phyloP scores from a whole-genome alignment of 768 basidiomycete species.

The Lactarius vividus region DNA sequence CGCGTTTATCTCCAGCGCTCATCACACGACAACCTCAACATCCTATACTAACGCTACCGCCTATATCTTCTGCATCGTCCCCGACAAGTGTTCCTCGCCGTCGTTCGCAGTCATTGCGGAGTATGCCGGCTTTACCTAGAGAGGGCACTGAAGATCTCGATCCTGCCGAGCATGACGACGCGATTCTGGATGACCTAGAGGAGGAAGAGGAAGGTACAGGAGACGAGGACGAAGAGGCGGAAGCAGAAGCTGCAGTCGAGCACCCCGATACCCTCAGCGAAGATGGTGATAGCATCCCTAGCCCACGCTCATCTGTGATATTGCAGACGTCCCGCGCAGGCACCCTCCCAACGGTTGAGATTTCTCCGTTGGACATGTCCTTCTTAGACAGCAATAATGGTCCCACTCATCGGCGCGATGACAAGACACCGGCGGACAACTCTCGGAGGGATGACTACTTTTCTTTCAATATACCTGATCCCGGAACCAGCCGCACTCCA shows the following conservation, averaged over 20 bases:
- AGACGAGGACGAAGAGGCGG: conserved; percentile 23
- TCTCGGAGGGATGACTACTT: conserved; percentile 33
- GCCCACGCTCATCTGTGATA: not conserved
- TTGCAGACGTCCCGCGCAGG: not conserved
- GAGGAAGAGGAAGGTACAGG: conserved; percentile 37
- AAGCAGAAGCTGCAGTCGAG: conserved; percentile 17
- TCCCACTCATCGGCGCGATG: conserved; percentile 15
- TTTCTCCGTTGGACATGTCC: conserved; percentile 27
- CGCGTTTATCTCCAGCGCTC: conserved; percentile 28
- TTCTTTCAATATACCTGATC: conserved; percentile 26
- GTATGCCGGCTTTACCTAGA: conserved; percentile 26
- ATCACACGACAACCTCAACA: conserved; percentile 27
- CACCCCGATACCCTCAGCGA: conserved; percentile 23
- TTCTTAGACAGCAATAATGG: conserved; percentile 20
- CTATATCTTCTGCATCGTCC: conserved; percentile 17
- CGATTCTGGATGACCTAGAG: conserved; percentile 35
- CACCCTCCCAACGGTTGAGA: conserved; percentile 10
- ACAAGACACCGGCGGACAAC: conserved; percentile 18
- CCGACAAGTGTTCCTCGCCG: conserved; percentile 2
- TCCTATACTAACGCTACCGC: conserved; percentile 27
- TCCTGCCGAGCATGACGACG: conserved; percentile 39
- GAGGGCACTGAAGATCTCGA: conserved; percentile 37
- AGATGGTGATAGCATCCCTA: conserved; percentile 21
- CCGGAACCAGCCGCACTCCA: conserved; percentile 1
- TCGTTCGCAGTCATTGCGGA: conserved; percentile 25